Base-by-base conservation (phyloP, 1,284 basidiomycete species). In the Wallemia hederae region DNA sequence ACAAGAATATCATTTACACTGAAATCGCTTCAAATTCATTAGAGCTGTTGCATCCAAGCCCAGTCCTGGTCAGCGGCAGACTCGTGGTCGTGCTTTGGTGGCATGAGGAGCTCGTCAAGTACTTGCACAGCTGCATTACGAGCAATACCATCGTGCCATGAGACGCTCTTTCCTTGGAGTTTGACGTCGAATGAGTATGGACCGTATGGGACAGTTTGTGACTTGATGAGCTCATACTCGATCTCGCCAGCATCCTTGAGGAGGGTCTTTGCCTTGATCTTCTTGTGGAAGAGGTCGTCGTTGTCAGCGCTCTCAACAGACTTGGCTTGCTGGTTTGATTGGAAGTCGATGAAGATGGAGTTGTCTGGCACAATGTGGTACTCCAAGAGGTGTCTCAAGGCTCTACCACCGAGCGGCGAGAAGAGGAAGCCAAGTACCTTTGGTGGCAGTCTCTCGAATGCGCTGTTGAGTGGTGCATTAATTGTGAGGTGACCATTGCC, bases 391-490 rank as follows among this genome's bases (percentile, higher is more conserved):
- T 82, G 83, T 65, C 71, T 75, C 60, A 85, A 66, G 1, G 73
- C 76, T 34, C 68, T 70, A 59, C 71, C 70, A 5, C 83, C 83
- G 61, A 78, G 78, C 0, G 79, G 79, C 7, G 80, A 82, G 71
- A 84, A 83, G 60, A 85, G 73, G 74, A 75, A 85, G 31, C 74
- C 65, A 61, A 72, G 73, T 57, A 85, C 73, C 60, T 74, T 75
- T 39, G 64, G 67, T 0, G 83, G 83, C 24, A 85, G 73, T 9
- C 67, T 69, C 27, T 71, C 65, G 69, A 82, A 85, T 1, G 82
- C 82, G 7, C 67, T 68, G 67, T 83, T 82, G 59, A 75, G 75
- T 0, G 82, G 83, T 1, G 76, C 78, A 66, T 85, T 83, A 55
- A 78, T 64, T 0, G 82, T 83, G 11, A 78, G 74, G 7, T 78